Evolutionary conservation across 148 eudicot genomes (phyloP).

Genomic region (Amaranthus cruentus): DNA sequence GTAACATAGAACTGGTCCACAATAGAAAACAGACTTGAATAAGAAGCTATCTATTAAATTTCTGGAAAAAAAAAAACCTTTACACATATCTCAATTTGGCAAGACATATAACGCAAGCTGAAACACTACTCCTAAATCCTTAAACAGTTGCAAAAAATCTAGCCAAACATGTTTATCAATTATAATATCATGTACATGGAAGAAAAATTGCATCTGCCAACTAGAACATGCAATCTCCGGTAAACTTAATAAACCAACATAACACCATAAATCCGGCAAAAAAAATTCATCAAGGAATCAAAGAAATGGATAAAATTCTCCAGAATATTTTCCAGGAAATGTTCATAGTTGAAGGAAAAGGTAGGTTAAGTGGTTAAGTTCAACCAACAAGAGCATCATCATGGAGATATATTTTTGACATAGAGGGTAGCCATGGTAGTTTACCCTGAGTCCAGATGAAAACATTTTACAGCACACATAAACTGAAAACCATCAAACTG

Average conservation of each 20-base stretch:
- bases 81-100: background rate
- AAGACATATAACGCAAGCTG: background rate
- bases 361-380: too few relatives aligned
- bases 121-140: background rate
- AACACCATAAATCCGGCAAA: background rate
- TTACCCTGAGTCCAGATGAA: too few relatives aligned
- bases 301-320: too few relatives aligned
- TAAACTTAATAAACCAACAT: background rate
- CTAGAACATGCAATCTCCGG: background rate
- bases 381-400: too few relatives aligned
- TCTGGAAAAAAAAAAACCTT: background rate
- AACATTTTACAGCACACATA: too few relatives aligned
- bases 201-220: background rate
- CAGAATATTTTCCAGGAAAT: too few relatives aligned
- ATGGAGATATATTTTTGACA: too few relatives aligned
- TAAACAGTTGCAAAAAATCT: background rate
- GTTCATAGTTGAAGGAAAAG: too few relatives aligned
- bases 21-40: background rate
- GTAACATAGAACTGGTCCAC: background rate
- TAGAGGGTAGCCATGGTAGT: too few relatives aligned
- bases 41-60: background rate
- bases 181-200: background rate
- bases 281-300: too few relatives aligned
- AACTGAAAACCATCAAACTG: too few relatives aligned
- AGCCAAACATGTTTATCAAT: background rate